Base-by-base conservation (phyloP, 2,329 filamentous ascomycete species). In the Aspergillus aculeatinus region DNA sequence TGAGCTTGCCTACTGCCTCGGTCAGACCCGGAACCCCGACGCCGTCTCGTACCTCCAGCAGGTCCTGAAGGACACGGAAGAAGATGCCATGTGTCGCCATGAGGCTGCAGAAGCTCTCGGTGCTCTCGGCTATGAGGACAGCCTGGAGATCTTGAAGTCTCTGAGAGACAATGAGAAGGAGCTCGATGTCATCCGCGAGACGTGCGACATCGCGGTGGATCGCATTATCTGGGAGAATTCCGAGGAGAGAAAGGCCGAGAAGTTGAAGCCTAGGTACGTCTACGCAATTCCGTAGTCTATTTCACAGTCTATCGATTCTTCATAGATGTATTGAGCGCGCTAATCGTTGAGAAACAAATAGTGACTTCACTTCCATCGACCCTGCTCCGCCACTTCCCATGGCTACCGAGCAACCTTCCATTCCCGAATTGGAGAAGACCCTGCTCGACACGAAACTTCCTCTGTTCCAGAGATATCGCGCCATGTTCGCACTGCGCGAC, bases 401-500 rank as follows among this genome's bases (percentile, higher is more conserved):
- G 70, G 82, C 84, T n/a, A 78, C 83, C 60, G 75, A 78, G 61
- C 81, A 84, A 59, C 80, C 79, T 61, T 87, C 87, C 3, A 91
- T 96, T 52, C 82, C 88, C 35, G 87, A 90, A 58, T 83, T 99
- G 35, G 89, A 90, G 71, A 83, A 85, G 71, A 87, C 85, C 25
- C 82, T 99, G 57, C 87, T 98, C 76, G 89, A 98, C 76, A 88
- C 89, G 5, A 84, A 81, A 5, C 80, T 88, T 52, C 91, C 92
- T 25, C 85, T 99, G 12, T 99, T 99, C 82, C 82, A 92, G 73
- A 88, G 95, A 74, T 99, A 99, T 80, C 88, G 95, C 71, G 94
- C 95, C 75, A 99, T 99, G 95, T 99, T 99, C 74, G 91, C 92
- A 60, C 87, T 99, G 55, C 89, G 95, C 72, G 95, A 99, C 77